Base-by-base conservation (phyloP, 2,329 filamentous ascomycete genomes). In the Bipolaris oryzae region DNA sequence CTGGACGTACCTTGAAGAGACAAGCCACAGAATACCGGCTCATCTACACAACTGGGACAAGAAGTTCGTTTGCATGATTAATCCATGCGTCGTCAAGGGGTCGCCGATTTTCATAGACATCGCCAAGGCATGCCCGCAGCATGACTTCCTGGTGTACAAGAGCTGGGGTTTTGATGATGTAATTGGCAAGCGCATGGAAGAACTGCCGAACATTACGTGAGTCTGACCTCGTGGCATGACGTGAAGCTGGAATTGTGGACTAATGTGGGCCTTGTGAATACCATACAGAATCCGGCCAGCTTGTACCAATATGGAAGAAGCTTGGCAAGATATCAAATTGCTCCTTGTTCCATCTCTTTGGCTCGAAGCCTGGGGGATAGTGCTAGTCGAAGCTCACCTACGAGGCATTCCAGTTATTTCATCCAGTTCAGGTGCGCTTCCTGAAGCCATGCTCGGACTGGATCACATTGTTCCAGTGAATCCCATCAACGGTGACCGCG, bases 361-460 rank as follows among this genome's bases (percentile, higher is more conserved):
- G 52, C 37, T 50, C n/a, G 45, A 55, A 18, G 52, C 45, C 6
- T 55, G 52, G 52, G 52, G 52, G 13, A 55, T 50, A 18, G 52
- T 55, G 21, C 15, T 44, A 6, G 38, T 55, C n/a, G 52, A 55
- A 50, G 45, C 39, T 5, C 52, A 55, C 20, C 52, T 55, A 4
- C 52, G 52, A 33, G 52, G 45, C 6, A 50, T 55, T 18, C 52
- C 52, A 5, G 52, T 55, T n/a, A 55, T 55, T 16, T 38, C 52
- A 21, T 55, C 52, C 2, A 21, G 44, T 33, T 20, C 38, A 21
- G 52, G 52, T 16, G 52, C 45, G 15, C 52, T 55, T 9, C 18
- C 28, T n/a, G 46, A 55, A n/a, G 25, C 52, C 18, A 55, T 55
- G 52, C 52, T 55, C 25, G 45, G 52, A 31, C 21, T 45, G 13